Conservation (phyloP, 169 alveolate species). For the Babesia ovata region DNA sequence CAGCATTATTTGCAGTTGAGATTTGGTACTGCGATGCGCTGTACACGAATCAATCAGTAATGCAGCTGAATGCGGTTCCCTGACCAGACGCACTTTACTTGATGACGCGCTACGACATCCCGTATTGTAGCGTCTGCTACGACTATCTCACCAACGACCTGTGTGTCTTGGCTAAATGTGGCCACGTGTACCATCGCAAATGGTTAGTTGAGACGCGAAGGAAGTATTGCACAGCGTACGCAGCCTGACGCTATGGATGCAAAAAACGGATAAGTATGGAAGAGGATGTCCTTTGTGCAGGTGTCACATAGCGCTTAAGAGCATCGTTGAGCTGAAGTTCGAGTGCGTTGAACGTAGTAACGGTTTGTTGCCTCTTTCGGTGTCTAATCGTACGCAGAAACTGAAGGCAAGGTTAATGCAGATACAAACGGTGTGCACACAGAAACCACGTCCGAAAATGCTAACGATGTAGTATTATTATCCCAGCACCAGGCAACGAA, state of each 20-base stretch:
- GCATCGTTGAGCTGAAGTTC: constrained; percentile 35
- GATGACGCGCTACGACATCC: constrained; percentile 61
- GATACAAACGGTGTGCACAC: not conserved
- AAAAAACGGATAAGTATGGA: not conserved
- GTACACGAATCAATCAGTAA: not conserved
- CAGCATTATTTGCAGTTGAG: not conserved
- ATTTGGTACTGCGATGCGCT: not conserved
- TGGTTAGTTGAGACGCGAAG: constrained; percentile 21
- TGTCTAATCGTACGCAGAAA: not conserved
- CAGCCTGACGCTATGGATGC: constrained; percentile 51
- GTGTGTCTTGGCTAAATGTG: constrained; percentile 55
- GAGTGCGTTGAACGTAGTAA: constrained; percentile 8
- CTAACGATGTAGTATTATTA: too few species aligned
- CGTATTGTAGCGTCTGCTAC: constrained; percentile 66
- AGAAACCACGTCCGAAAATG: too few species aligned
- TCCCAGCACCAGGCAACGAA: not conserved
- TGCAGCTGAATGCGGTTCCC: not conserved
- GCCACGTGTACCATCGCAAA: constrained; percentile 63
- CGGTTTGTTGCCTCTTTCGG: not conserved
- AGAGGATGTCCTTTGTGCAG: constrained; percentile 63
- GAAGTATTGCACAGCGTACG: not conserved
- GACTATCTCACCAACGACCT: constrained; percentile 37
- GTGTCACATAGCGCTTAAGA: constrained; percentile 2
- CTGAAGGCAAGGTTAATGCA: not conserved
- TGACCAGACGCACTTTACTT: constrained; percentile 4